phyloP scores from a whole-genome alignment of 768 basidiomycete genomes.

The Leccinum broughii region DNA sequence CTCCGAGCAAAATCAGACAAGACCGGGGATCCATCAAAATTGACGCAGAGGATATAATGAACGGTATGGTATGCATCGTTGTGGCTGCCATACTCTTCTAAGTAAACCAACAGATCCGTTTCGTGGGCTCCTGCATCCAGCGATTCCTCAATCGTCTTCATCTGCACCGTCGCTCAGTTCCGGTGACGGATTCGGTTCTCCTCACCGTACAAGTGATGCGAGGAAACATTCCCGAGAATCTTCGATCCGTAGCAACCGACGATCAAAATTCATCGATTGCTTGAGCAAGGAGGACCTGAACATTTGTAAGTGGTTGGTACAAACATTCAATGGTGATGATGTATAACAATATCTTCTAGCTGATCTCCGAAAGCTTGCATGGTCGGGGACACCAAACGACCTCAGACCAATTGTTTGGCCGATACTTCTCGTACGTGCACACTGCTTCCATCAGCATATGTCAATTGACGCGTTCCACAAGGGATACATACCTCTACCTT shows the following conservation, averaged over 20 bases:
- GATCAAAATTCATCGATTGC: conserved; percentile 81
- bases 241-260: conserved; percentile 76
- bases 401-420: conserved; percentile 94
- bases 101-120: conserved; percentile 55
- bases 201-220: conserved; percentile 34
- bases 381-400: conserved; percentile 90
- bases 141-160: conserved; percentile 1
- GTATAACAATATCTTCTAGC: conserved; percentile 40
- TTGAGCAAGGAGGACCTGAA: conserved; percentile 76
- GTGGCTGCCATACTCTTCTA: conserved; percentile 25
- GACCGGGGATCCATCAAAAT: conserved; percentile 54
- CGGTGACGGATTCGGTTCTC: conserved; percentile 9
- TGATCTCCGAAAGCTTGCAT: conserved; percentile 87
- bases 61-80: conserved; percentile 50
- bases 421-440: conserved; percentile 73
- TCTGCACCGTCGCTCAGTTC: conserved; percentile 8
- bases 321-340: background rate
- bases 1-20: conserved; percentile 43
- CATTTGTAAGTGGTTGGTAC: conserved; percentile 55
- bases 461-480: conserved; percentile 33
- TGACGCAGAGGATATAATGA: conserved; percentile 74
- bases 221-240: conserved; percentile 70
- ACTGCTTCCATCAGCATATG: background rate
- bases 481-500: conserved; percentile 92
- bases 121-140: conserved; percentile 47